Conservation (phyloP, 2,329 filamentous ascomycete species). For the Curvularia spicifera region DNA sequence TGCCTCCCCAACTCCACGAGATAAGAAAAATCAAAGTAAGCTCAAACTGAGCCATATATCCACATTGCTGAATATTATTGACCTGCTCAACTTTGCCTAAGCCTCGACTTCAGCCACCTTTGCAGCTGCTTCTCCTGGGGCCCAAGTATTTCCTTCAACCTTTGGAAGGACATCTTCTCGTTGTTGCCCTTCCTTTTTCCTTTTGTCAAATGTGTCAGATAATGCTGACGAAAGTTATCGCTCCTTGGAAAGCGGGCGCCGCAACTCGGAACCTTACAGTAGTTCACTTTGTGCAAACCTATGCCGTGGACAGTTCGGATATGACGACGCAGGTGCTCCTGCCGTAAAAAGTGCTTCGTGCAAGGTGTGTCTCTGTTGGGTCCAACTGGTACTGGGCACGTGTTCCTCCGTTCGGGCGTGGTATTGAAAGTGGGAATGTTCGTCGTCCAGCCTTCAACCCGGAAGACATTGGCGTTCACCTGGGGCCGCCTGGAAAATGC, state of each 20-base stretch:
- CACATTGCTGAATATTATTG: not conserved
- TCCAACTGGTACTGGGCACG: slow-evolving; percentile 6
- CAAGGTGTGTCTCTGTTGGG: slow-evolving; percentile 11
- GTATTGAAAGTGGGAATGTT: slow-evolving; percentile 3
- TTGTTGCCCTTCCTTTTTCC: slow-evolving; percentile 29
- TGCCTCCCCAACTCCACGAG: slow-evolving; percentile 16
- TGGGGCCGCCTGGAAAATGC: not conserved
- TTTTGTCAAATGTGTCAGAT: slow-evolving; percentile 34
- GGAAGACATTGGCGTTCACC: slow-evolving; percentile 12
- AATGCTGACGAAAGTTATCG: slow-evolving; percentile 35
- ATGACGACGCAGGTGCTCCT: slow-evolving; percentile 36
- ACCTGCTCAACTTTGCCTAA: not conserved
- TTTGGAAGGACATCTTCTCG: slow-evolving; percentile 21
- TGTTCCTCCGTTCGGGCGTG: slow-evolving; percentile 16
- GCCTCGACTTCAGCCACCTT: slow-evolving; percentile 20
- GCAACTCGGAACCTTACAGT: slow-evolving; percentile 26
- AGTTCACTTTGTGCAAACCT: not conserved
- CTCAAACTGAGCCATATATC: not conserved
- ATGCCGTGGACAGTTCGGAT: slow-evolving; percentile 25
- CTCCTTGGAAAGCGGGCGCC: slow-evolving; percentile 24
- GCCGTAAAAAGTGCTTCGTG: slow-evolving; percentile 20
- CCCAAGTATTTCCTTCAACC: slow-evolving; percentile 27
- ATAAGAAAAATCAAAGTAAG: not conserved
- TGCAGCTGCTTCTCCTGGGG: slow-evolving; percentile 25
- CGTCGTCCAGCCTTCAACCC: slow-evolving; percentile 23